phyloP scores from a whole-genome alignment of 805 yeast species.

The Kodamaea leandrae region DNA sequence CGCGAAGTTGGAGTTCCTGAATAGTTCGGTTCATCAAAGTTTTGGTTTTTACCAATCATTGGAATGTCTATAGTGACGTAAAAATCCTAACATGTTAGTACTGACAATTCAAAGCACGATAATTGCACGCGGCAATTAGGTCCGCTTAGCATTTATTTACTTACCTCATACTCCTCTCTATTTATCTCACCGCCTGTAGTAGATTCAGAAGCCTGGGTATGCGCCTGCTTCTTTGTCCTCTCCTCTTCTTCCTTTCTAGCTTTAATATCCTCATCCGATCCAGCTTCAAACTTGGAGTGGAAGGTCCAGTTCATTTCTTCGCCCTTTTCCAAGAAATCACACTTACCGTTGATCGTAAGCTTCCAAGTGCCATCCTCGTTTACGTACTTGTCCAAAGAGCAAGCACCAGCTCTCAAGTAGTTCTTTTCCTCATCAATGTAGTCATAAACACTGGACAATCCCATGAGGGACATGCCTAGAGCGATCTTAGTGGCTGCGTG shows the following conservation, averaged over 20 bases:
- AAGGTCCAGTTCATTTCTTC: conserved; percentile 96
- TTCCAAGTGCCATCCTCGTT: conserved; percentile 47
- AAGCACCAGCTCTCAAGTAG: conserved; percentile 69
- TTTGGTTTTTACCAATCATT: conserved; percentile 14
- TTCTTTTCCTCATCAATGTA: conserved; percentile 42
- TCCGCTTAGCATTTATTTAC: conserved; percentile 17
- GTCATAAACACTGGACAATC: conserved; percentile 50
- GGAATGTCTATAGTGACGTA: conserved; percentile 37
- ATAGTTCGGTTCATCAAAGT: conserved; percentile 11
- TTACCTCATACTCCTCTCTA: conserved; percentile 26
- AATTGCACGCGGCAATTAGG: conserved; percentile 7
- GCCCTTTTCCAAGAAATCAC: conserved; percentile 68
- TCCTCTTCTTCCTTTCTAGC: conserved; percentile 38
- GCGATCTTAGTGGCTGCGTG: conserved; percentile 95
- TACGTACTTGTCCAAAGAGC: conserved; percentile 70
- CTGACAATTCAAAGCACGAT: background rate
- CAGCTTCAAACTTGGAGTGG: conserved; percentile 74
- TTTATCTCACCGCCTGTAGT: conserved; percentile 11
- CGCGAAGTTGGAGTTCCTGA: conserved; percentile 16
- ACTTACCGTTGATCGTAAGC: conserved; percentile 65
- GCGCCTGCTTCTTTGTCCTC: conserved; percentile 11
- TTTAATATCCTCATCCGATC: conserved; percentile 81
- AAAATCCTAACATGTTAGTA: conserved; percentile 25
- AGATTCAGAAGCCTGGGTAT: background rate
- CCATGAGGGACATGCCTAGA: conserved; percentile 72